A percentile compares a stretch with the other conserved stretches of the same genome.
phyloP scores from a whole-genome alignment of 352 stramenopile species.

The Phytophthora tubulina region DNA sequence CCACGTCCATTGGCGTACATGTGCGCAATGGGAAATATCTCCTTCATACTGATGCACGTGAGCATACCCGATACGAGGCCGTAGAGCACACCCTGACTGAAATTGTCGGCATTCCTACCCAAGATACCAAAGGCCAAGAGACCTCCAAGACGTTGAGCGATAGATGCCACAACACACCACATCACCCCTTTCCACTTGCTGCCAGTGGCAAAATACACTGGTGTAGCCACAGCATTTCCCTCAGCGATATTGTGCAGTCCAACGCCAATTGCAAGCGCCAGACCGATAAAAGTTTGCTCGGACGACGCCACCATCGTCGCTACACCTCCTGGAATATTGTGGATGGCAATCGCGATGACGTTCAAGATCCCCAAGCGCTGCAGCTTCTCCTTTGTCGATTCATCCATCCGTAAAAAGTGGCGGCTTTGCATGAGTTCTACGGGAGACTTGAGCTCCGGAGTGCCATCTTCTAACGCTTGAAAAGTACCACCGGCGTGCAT shows the following conservation, averaged over 20 bases:
- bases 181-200: slow-evolving; percentile 93
- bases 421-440: slow-evolving; percentile 28
- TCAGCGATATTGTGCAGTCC: slow-evolving; percentile 97
- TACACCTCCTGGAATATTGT: slow-evolving; percentile 97
- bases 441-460: slow-evolving; percentile 38
- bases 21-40: slow-evolving; percentile 93
- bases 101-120: slow-evolving; percentile 55
- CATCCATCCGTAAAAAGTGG: slow-evolving; percentile 41
- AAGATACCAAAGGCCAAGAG: slow-evolving; percentile 81
- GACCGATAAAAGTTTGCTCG: slow-evolving; percentile 88
- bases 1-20: slow-evolving; percentile 86
- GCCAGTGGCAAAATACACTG: slow-evolving; percentile 95
- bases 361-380: slow-evolving; percentile 90
- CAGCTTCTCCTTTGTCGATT: slow-evolving; percentile 60
- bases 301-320: slow-evolving; percentile 94
- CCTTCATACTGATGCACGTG: slow-evolving; percentile 92
- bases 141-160: slow-evolving; percentile 89
- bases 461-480: slow-evolving; percentile 24
- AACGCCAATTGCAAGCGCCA: slow-evolving; percentile 93
- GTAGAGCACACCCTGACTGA: slow-evolving; percentile 90
- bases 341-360: slow-evolving; percentile 93
- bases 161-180: slow-evolving; percentile 86
- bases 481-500: slow-evolving; percentile 30
- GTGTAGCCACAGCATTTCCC: slow-evolving; percentile 93
- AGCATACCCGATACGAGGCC: slow-evolving; percentile 95